These are phyloP conservation scores for Hypoxylon sp. DNA, from an alignment of 2,329 filamentous ascomycete species.

Conservation along the genomic window DNA sequence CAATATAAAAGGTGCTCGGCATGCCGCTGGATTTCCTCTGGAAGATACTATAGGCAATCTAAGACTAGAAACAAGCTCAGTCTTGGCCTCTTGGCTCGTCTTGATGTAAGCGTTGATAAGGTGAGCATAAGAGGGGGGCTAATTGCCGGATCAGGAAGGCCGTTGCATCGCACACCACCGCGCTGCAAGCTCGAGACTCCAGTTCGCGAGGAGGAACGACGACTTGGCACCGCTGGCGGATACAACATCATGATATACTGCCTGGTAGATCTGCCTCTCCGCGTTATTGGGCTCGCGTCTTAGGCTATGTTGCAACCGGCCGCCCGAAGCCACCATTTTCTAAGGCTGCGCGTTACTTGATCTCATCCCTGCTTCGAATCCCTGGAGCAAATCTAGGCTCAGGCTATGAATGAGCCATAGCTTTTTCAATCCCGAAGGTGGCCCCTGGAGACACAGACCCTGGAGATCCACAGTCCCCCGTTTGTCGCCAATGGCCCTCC, in stretches of 20 bases:
- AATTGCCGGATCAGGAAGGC: conserved; percentile 42
- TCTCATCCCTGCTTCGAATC: conserved; percentile 27
- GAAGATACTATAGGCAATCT: conserved; percentile 32
- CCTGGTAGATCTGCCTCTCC: conserved; percentile 33
- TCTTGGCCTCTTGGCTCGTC: conserved; percentile 34
- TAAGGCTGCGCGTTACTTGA: conserved; percentile 19
- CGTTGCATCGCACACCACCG: conserved; percentile 38
- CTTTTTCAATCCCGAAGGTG: conserved; percentile 2
- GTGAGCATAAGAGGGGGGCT: conserved; percentile 24
- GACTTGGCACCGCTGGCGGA: conserved; percentile 32
- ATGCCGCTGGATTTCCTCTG: conserved; percentile 23
- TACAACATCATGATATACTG: conserved; percentile 41
- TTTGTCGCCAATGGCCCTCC: conserved; percentile 16
- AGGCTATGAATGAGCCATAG: conserved; percentile 4
- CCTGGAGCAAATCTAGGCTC: conserved; percentile 30
- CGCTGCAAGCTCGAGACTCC: conserved; percentile 33
- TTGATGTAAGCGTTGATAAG: conserved; percentile 33
- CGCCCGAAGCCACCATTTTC: conserved; percentile 28
- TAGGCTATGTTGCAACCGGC: conserved; percentile 36
- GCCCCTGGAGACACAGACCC: conserved; percentile 2
- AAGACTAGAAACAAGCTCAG: conserved; percentile 34
- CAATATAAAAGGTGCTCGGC: conserved; percentile 32
- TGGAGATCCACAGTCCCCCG: conserved; percentile 4
- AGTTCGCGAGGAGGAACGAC: conserved; percentile 26
- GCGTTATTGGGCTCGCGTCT: conserved; percentile 30